Conservation (phyloP, 2,329 filamentous ascomycete genomes). For the Nigrospora sphaerica region DNA sequence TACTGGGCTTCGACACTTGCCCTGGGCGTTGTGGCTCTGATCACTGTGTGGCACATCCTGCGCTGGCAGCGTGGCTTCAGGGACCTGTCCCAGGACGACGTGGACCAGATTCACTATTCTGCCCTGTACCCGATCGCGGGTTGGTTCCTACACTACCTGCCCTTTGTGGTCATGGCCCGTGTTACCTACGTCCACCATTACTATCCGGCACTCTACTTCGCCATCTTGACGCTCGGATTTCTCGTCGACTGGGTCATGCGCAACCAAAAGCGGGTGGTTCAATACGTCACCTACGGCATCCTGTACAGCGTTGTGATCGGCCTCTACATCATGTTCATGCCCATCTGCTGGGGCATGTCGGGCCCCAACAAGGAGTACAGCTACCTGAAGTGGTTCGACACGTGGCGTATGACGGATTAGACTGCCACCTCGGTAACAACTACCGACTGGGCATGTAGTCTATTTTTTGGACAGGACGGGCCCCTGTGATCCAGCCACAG, state of each 20-base stretch:
- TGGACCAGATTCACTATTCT: constrained; percentile 92
- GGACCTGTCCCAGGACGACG: constrained; percentile 71
- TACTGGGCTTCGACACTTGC: constrained; percentile 91
- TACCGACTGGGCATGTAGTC: no score
- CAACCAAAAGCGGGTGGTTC: constrained; percentile 54
- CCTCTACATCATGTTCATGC: constrained; percentile 84
- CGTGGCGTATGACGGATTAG: constrained; percentile 75
- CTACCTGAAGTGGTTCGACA: constrained; percentile 90
- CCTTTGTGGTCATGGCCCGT: constrained; percentile 95
- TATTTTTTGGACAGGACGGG: no score
- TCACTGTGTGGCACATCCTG: constrained; percentile 78
- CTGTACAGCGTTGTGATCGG: constrained; percentile 71
- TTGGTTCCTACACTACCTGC: constrained; percentile 94
- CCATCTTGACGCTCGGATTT: constrained; percentile 85
- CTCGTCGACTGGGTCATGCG: constrained; percentile 76
- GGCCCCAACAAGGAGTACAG: constrained; percentile 76
- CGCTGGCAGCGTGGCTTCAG: constrained; percentile 94
- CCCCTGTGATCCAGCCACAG: no score
- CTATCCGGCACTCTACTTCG: constrained; percentile 96
- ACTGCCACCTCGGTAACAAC: background rate
- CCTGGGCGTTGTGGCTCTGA: constrained; percentile 62
- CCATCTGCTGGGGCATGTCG: constrained; percentile 93
- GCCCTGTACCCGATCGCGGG: constrained; percentile 86
- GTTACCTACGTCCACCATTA: constrained; percentile 99
- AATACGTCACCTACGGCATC: constrained; percentile 62